Percentiles rank a stretch among this genome's conserved stretches.
These are phyloP conservation scores for Cladosporium sp. DNA, from an alignment of 2,329 filamentous ascomycete genomes.

Conservation along the genomic window DNA sequence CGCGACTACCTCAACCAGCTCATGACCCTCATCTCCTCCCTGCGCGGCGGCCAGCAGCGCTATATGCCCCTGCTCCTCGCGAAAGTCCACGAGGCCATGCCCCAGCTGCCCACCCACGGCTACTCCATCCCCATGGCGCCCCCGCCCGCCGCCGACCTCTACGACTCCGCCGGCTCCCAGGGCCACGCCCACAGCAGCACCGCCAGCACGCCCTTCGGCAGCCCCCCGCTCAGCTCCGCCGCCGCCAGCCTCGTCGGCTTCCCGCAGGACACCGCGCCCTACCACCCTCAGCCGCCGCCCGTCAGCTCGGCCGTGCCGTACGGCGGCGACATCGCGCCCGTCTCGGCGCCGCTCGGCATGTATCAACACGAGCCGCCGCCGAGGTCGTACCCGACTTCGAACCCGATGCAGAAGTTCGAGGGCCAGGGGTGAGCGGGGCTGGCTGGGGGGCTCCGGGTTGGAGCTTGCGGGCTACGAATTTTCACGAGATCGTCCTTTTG, in stretches of 20 bases:
- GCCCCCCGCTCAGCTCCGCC: constrained; percentile 17
- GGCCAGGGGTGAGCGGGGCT: neutral
- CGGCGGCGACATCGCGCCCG: neutral
- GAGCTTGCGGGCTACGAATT: too few species aligned
- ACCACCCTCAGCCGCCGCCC: neutral
- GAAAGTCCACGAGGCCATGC: constrained; percentile 60
- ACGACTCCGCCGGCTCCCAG: constrained; percentile 22
- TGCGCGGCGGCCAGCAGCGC: constrained; percentile 69
- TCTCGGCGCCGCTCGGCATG: constrained; percentile 3
- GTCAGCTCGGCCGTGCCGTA: constrained; percentile 2
- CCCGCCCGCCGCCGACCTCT: constrained; percentile 22
- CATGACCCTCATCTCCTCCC: constrained; percentile 57
- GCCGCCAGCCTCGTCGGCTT: constrained; percentile 6
- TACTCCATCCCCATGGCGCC: constrained; percentile 24
- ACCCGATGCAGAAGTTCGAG: constrained; percentile 5
- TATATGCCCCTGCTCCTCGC: constrained; percentile 70
- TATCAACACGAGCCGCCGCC: constrained; percentile 4
- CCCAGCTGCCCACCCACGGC: constrained; percentile 22
- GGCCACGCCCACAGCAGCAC: constrained; percentile 39
- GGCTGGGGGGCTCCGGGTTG: too few species aligned
- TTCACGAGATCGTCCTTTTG: too few species aligned
- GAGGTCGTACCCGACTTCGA: constrained; percentile 8
- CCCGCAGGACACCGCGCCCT: neutral
- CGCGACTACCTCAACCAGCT: constrained; percentile 68
- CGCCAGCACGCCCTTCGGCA: constrained; percentile 23